Percentiles rank a stretch among this genome's conserved stretches.
phyloP scores from a whole-genome alignment of 2,329 filamentous ascomycete species.

The Ceratocystis huliohia region DNA sequence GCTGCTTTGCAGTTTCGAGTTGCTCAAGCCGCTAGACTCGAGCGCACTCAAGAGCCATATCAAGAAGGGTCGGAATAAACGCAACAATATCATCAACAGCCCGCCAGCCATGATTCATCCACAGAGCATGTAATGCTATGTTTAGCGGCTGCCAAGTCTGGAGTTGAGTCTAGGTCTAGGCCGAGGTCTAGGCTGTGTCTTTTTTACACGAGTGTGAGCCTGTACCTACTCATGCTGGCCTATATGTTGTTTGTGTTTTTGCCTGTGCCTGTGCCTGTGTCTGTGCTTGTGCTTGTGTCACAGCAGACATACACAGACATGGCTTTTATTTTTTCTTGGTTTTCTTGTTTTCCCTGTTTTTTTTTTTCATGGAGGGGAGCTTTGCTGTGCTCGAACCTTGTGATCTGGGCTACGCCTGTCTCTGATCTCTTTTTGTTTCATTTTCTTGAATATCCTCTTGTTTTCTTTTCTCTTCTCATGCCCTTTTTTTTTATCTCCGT shows the following conservation, averaged over 20 bases:
- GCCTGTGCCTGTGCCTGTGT: neutral
- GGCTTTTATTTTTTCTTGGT: neutral
- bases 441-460: neutral
- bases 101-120: constrained; percentile 33
- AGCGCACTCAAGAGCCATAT: constrained; percentile 96
- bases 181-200: neutral
- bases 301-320: neutral
- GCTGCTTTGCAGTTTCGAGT: constrained; percentile 89
- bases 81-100: constrained; percentile 90
- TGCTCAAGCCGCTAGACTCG: constrained; percentile 90
- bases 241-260: neutral
- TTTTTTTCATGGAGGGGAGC: neutral
- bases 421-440: too few relatives aligned
- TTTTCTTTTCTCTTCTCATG: neutral
- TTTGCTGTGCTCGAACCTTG: neutral
- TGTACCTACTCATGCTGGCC: neutral
- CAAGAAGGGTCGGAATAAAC: constrained; percentile 91
- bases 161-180: neutral
- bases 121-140: constrained; percentile 18
- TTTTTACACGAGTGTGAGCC: too few relatives aligned
- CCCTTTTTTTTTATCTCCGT: neutral
- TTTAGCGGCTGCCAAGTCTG: neutral
- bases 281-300: neutral
- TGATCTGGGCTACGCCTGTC: too few relatives aligned
- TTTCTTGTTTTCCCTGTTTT: neutral